Percentiles rank a stretch among this genome's conserved stretches.
These are phyloP conservation scores for Fomitopsis pinicola DNA, from an alignment of 1,284 basidiomycete genomes.

Conservation along the genomic window DNA sequence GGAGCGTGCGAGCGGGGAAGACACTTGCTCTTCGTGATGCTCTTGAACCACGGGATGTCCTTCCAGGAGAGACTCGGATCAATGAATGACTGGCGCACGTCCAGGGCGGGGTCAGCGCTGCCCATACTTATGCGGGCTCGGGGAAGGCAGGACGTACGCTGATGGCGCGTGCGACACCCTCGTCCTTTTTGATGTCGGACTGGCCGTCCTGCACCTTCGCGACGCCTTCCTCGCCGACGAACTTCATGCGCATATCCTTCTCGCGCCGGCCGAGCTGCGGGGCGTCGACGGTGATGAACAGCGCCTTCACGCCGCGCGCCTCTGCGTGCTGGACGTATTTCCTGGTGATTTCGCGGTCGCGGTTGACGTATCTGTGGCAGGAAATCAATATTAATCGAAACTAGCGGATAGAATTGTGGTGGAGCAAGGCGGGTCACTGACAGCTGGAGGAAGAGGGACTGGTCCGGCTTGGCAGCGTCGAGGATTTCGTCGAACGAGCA, in stretches of 20 bases:
- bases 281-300: constrained; percentile 95
- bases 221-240: constrained; percentile 77
- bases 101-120: neutral
- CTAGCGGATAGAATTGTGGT: neutral
- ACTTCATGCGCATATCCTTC: constrained; percentile 91
- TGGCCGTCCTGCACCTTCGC: constrained; percentile 47
- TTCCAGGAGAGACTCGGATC: constrained; percentile 87
- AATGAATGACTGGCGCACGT: constrained; percentile 73
- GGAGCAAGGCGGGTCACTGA: constrained; percentile 26
- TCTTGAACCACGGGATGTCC: constrained; percentile 85
- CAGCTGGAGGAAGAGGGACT: constrained; percentile 79
- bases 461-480: constrained; percentile 68
- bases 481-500: constrained; percentile 89
- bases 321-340: constrained; percentile 85
- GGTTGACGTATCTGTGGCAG: constrained; percentile 67
- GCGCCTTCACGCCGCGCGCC: constrained; percentile 74
- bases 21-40: constrained; percentile 75
- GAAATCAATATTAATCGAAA: constrained; percentile 18
- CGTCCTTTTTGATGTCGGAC: constrained; percentile 31
- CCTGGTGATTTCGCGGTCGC: constrained; percentile 77
- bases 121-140: too few species aligned
- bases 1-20: neutral
- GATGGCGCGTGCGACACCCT: constrained; percentile 94
- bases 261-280: constrained; percentile 89
- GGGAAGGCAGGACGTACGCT: constrained; percentile 46